Evolutionary conservation across 306 rosid species (phyloP).

Genomic region (Quercus wislizeni): DNA sequence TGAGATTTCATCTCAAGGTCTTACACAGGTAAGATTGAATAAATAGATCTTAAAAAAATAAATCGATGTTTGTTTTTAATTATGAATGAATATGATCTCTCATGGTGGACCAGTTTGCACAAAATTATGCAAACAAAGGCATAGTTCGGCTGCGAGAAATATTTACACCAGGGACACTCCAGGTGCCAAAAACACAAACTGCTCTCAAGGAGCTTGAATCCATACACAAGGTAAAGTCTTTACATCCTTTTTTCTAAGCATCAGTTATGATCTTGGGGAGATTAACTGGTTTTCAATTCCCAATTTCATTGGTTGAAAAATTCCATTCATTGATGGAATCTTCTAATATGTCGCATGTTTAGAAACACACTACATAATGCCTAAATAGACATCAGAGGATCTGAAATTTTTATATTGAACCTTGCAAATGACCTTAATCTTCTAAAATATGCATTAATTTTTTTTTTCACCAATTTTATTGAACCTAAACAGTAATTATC

Average conservation of each 20-base stretch:
- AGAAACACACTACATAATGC: neutral
- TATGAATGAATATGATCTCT: slow-evolving; percentile 13
- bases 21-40: slow-evolving; percentile 62
- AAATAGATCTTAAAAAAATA: slow-evolving; percentile 5
- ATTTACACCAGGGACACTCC: slow-evolving; percentile 76
- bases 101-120: slow-evolving; percentile 65
- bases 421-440: neutral
- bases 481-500: neutral
- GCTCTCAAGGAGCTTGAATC: slow-evolving; percentile 91
- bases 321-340: neutral
- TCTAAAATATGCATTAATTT: neutral
- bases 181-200: slow-evolving; percentile 67
- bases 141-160: slow-evolving; percentile 84
- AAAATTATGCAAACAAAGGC: slow-evolving; percentile 71
- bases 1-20: slow-evolving; percentile 82
- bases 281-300: neutral
- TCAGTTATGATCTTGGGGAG: neutral
- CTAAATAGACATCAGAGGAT: neutral
- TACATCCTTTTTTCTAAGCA: neutral
- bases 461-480: neutral
- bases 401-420: neutral
- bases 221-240: slow-evolving; percentile 70
- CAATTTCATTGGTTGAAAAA: neutral
- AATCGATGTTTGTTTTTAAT: slow-evolving; percentile 20
- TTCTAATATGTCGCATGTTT: neutral